A percentile compares a stretch with the other conserved stretches of the same genome.
Conservation (phyloP, 2,329 filamentous ascomycete genomes). For the Sordariomycetes sp. region DNA sequence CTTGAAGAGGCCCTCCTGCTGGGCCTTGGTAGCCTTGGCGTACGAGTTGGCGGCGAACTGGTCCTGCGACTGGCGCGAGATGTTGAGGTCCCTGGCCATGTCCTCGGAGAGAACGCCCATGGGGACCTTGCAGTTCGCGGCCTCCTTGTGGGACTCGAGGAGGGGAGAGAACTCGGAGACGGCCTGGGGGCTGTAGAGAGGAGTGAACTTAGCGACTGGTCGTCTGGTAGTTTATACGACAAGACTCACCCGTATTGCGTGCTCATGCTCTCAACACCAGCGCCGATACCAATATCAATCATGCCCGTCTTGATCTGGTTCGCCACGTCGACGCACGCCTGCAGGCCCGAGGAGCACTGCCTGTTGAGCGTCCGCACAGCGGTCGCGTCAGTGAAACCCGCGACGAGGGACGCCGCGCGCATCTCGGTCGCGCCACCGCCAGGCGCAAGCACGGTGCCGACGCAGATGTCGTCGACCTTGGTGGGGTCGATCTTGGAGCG, state of each 20-base stretch:
- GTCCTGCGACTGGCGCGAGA: slow-evolving; percentile 66
- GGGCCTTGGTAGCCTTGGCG: slow-evolving; percentile 77
- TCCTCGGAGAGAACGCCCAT: slow-evolving; percentile 91
- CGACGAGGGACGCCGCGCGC: slow-evolving; percentile 79
- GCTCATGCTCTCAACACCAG: slow-evolving; percentile 94
- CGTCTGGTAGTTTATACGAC: background rate
- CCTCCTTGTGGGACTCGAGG: slow-evolving; percentile 66
- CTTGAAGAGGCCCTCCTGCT: slow-evolving; percentile 80
- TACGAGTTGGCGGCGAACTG: slow-evolving; percentile 90
- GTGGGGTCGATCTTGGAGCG: slow-evolving; percentile 80
- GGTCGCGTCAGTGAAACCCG: slow-evolving; percentile 75
- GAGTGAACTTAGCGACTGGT: background rate
- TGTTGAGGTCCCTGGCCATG: slow-evolving; percentile 77
- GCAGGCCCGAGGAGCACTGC: slow-evolving; percentile 86
- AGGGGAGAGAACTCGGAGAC: slow-evolving; percentile 88
- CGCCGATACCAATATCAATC: slow-evolving; percentile 90
- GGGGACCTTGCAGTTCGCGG: slow-evolving; percentile 92
- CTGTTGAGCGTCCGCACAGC: slow-evolving; percentile 85
- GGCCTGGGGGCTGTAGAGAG: slow-evolving; percentile 53
- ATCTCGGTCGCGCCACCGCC: slow-evolving; percentile 95
- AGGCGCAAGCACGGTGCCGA: slow-evolving; percentile 82
- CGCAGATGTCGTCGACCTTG: slow-evolving; percentile 83
- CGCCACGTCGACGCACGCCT: slow-evolving; percentile 86
- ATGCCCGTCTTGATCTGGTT: slow-evolving; percentile 84
- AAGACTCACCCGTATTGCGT: slow-evolving; percentile 67